Evolutionary conservation across 164 flowering plant genomes (phyloP).

Genomic region (Malania oleifera): DNA sequence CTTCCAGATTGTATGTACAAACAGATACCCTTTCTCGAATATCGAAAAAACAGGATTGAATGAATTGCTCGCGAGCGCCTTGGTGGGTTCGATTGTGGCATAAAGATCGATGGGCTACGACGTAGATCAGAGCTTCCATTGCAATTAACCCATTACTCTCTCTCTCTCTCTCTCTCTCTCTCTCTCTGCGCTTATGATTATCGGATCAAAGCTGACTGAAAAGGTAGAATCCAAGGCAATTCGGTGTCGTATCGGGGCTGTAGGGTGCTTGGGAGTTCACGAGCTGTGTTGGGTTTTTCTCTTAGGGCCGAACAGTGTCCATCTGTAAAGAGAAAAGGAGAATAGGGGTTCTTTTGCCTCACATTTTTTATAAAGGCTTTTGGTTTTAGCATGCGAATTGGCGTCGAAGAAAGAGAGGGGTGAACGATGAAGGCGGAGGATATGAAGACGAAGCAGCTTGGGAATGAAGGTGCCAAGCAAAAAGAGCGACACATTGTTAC

Average conservation of each 20-base stretch:
- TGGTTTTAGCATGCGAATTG: slow-evolving; percentile 47
- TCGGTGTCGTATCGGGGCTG: neutral
- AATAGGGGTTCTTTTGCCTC: slow-evolving; percentile 16
- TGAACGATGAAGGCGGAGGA: slow-evolving; percentile 18
- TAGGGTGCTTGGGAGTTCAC: neutral
- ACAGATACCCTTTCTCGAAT: too few relatives aligned
- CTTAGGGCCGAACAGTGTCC: slow-evolving; percentile 31
- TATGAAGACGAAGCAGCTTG: slow-evolving; percentile 31
- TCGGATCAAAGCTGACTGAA: slow-evolving; percentile 5
- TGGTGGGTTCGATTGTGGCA: too few relatives aligned
- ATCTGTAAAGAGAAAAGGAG: slow-evolving; percentile 12
- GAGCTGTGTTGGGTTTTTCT: slow-evolving; percentile 8
- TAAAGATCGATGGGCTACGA: too few relatives aligned
- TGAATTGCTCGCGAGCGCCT: too few relatives aligned
- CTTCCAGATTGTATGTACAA: too few relatives aligned
- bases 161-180: neutral
- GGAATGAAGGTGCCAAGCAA: slow-evolving; percentile 40
- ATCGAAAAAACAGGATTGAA: too few relatives aligned
- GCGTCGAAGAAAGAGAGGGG: slow-evolving; percentile 17
- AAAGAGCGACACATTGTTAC: slow-evolving; percentile 85
- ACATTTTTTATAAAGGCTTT: slow-evolving; percentile 10
- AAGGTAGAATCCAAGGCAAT: slow-evolving; percentile 42
- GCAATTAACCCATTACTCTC: neutral
- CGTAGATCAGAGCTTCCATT: neutral
- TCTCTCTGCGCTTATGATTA: neutral